These are phyloP conservation scores for Argentina anserina DNA, from an alignment of 306 rosid species.

Conservation along the genomic window DNA sequence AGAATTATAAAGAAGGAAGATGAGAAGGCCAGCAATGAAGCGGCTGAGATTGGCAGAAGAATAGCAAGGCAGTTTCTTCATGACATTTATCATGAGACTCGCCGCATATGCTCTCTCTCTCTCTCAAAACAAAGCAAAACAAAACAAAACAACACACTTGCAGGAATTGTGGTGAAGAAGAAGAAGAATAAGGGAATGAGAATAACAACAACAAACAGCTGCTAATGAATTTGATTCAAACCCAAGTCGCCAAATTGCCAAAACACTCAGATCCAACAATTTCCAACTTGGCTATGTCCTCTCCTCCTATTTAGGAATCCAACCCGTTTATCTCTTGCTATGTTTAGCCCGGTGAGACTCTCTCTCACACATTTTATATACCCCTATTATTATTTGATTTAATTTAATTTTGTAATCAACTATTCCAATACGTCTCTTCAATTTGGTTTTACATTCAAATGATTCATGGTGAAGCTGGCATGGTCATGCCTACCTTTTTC, in stretches of 20 bases:
- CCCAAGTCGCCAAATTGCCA: conserved; percentile 5
- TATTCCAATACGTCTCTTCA: not conserved
- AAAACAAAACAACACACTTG: too few species aligned
- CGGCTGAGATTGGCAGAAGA: conserved; percentile 24
- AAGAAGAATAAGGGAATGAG: not conserved
- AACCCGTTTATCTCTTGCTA: not conserved
- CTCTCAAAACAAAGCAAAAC: not conserved
- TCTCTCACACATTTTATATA: too few species aligned
- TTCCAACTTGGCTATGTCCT: not conserved
- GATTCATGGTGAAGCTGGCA: too few species aligned
- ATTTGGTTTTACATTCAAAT: too few species aligned
- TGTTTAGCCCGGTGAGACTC: not conserved
- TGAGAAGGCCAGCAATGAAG: conserved; percentile 20
- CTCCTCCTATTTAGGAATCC: too few species aligned
- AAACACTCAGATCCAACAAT: not conserved
- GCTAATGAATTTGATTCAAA: too few species aligned
- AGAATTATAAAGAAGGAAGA: conserved; percentile 16
- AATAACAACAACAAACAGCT: not conserved
- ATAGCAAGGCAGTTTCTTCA: conserved; percentile 14
- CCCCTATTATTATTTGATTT: not conserved
- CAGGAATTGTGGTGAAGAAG: not conserved
- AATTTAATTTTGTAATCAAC: not conserved
- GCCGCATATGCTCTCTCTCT: conserved; percentile 9
- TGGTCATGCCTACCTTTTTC: too few species aligned
- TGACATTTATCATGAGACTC: conserved; percentile 16